Conservation (phyloP, 2,329 filamentous ascomycete species). For the Scopulariopsis brevicaulis region DNA sequence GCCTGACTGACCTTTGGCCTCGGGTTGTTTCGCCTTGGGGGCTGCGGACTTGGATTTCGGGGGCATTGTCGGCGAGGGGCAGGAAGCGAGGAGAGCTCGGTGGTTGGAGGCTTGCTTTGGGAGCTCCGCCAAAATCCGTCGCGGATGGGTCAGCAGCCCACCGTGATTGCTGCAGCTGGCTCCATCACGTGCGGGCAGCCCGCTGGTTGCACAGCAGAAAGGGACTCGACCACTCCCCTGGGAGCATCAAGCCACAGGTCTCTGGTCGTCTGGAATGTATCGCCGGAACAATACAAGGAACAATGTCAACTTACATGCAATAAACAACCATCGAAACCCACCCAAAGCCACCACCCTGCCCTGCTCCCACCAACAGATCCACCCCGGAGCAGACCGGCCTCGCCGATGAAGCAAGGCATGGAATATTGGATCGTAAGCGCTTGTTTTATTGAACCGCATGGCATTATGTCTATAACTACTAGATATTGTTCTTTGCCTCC, state of each 20-base stretch:
- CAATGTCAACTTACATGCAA: neutral
- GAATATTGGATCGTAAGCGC: neutral
- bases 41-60: conserved; percentile 21
- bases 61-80: conserved; percentile 17
- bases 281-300: neutral
- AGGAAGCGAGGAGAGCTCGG: neutral
- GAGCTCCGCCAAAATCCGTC: neutral
- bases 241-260: neutral
- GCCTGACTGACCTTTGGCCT: conserved; percentile 10
- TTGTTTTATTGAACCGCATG: neutral
- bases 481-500: neutral
- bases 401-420: neutral
- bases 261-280: neutral
- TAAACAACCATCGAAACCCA: neutral
- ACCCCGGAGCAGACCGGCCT: neutral
- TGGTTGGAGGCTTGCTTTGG: neutral
- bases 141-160: neutral
- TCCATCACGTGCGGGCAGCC: neutral
- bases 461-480: neutral
- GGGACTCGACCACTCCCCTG: neutral
- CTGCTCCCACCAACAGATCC: neutral
- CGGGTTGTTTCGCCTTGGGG: conserved; percentile 15
- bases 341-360: neutral
- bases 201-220: neutral
- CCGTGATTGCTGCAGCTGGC: neutral